Percentiles rank a stretch among this genome's conserved stretches.
These are phyloP conservation scores for Rhizoclosmatium globosum DNA, from an alignment of 192 early-diverging fungal species.

Conservation along the genomic window DNA sequence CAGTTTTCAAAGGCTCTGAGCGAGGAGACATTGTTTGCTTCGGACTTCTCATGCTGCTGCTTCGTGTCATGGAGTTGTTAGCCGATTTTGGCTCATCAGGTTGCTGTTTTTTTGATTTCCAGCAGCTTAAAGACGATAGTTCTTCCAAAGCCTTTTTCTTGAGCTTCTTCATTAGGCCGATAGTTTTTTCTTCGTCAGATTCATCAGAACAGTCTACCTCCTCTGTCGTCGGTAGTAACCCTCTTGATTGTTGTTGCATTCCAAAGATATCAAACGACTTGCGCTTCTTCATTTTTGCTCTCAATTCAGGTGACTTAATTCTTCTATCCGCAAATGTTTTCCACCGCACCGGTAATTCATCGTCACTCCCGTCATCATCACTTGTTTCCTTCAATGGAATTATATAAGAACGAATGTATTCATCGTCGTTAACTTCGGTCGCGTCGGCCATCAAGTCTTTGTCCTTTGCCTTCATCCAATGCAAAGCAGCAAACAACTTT, in stretches of 20 bases:
- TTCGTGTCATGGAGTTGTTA: no score
- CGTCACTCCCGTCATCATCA: slow-evolving; percentile 12
- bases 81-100: neutral
- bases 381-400: slow-evolving; percentile 24
- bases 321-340: neutral
- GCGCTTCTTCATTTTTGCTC: neutral
- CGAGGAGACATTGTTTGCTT: no score
- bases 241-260: neutral
- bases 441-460: neutral
- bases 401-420: slow-evolving; percentile 25
- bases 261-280: neutral
- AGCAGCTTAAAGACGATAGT: neutral
- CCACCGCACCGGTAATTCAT: neutral
- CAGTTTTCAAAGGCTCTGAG: neutral
- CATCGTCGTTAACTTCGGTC: slow-evolving; percentile 7
- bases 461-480: slow-evolving; percentile 10
- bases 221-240: neutral
- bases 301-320: neutral
- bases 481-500: slow-evolving; percentile 3
- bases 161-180: slow-evolving; percentile 7
- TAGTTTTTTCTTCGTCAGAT: neutral
- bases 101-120: neutral
- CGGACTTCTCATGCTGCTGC: no score
- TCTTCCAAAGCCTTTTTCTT: slow-evolving; percentile 7
- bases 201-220: neutral